Evolutionary conservation across 441 rosid genomes (phyloP), one percentile per base, ranked within the genome.

Genomic region (Bocquillonia castaneifolia): DNA sequence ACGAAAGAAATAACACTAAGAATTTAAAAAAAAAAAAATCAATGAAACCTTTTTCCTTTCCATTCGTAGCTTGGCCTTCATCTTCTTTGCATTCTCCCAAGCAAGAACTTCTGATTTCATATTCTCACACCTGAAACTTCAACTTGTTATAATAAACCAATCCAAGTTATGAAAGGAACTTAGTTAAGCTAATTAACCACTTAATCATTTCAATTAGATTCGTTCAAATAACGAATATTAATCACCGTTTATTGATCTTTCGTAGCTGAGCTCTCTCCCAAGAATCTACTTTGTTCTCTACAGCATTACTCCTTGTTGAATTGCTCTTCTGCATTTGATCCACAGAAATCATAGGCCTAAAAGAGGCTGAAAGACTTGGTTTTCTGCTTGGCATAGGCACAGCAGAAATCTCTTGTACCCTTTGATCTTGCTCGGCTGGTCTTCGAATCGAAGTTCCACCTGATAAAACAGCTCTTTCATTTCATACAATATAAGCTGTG

Each of bases 11-110:
- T n/a, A n/a, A n/a, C n/a, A n/a, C n/a, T n/a, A n/a, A n/a, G n/a
- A n/a, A n/a, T n/a, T n/a, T n/a, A n/a, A n/a, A n/a, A n/a, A n/a
- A n/a, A n/a, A n/a, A n/a, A n/a, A n/a, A n/a, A n/a, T n/a, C n/a
- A n/a, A n/a, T n/a, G n/a, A 40, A 36, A 88, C 98, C 96, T 81
- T 82, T 79, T 71, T 86, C 79, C 69, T 80, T 60, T 88, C 96
- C 85, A 82, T 80, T 53, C 63, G 79, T 28, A 77, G 82, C 64
- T 67, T 84, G 56, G 88, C 88, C 67, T 74, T 77, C 74, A 66
- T 67, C 74, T 87, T 90, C 84, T 79, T 88, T 42, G 83, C 85
- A 15, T 83, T 82, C 84, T 88, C 89, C 98, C 95, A 87, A 1
- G 68, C 79, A 72, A 83, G 65, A 72, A 90, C 82, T n/a, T 82